phyloP scores from a whole-genome alignment of 2,329 filamentous ascomycete genomes.

The Dryadomyces sulphureus region DNA sequence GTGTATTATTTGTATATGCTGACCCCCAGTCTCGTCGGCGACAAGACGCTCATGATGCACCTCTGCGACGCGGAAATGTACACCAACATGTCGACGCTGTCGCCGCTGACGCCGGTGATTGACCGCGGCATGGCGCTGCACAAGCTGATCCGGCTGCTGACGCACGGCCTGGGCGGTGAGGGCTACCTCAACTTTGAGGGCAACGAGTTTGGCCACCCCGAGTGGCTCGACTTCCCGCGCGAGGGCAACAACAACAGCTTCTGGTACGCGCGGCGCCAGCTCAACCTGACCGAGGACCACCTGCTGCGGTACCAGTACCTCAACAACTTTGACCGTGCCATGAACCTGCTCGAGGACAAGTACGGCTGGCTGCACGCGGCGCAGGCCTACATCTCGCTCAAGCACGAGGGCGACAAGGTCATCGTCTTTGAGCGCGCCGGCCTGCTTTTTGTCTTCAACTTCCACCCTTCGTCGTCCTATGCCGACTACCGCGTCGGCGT shows the following conservation, averaged over 20 bases:
- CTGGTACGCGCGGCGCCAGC: slow-evolving; percentile 84
- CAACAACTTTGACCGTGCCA: slow-evolving; percentile 83
- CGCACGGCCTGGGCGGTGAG: slow-evolving; percentile 82
- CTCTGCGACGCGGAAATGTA: slow-evolving; percentile 95
- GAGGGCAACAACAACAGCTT: slow-evolving; percentile 87
- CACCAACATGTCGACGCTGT: slow-evolving; percentile 85
- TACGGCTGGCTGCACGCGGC: slow-evolving; percentile 79
- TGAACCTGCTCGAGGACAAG: slow-evolving; percentile 78
- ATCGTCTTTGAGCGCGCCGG: slow-evolving; percentile 90
- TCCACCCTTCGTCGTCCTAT: slow-evolving; percentile 73
- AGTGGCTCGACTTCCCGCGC: slow-evolving; percentile 97
- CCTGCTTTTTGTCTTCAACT: slow-evolving; percentile 90
- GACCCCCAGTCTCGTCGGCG: slow-evolving; percentile 66
- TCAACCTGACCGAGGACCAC: slow-evolving; percentile 78
- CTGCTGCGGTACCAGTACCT: slow-evolving; percentile 81
- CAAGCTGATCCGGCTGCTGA: slow-evolving; percentile 94
- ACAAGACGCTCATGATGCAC: slow-evolving; percentile 97
- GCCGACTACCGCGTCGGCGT: slow-evolving; percentile 87
- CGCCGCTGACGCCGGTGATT: slow-evolving; percentile 74
- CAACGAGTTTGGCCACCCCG: slow-evolving; percentile 96
- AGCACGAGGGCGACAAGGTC: slow-evolving; percentile 87
- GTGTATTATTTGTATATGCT: neutral
- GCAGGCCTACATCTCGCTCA: slow-evolving; percentile 86
- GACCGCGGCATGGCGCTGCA: slow-evolving; percentile 84
- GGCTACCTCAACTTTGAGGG: slow-evolving; percentile 98